Base-by-base conservation (phyloP, 2,329 filamentous ascomycete genomes). In the Arthrobotrys sphaeroides region DNA sequence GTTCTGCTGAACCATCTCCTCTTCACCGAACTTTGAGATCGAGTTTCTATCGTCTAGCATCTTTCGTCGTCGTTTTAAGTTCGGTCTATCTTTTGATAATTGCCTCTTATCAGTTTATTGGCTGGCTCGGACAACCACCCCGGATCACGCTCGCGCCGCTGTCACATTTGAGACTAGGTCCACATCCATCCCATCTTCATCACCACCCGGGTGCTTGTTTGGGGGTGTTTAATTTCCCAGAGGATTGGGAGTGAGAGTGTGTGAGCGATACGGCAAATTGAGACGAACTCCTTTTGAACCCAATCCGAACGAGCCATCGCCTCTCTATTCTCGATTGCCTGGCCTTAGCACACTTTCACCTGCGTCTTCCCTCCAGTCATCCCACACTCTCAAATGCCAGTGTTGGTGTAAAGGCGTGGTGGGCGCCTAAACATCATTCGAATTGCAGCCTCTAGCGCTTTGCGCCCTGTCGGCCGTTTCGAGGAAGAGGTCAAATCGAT, bases 381-480 rank as follows among this genome's bases (percentile, higher is more conserved):
- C 57, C 49, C 69, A 74, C 61, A 31, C 55, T 61, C 57, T 68
- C 60, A 57, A 62, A 75, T 75, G 72, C 64, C 36, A 61, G 51
- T 75, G 60, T 69, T 69, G 72, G 31, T 69, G 72, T 75, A 65
- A 53, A 69, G 72, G 72, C 72, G 72, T 69, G 73, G 73, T 77
- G 59, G 67, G 73, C 73, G 73, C 73, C 73, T 72, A 72, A 75
- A 67, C 62, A 77, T 72, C 45, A 67, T 66, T 72, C 73, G 73
- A 70, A 72, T 77, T 77, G 73, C 73, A 77, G 73, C 61, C 73
- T 72, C 65, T 77, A 70, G 73, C 73, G 65, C 65, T 77, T 68
- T 70, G 66, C 73, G 73, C 73, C 73, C 60, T 77, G 69, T 77
- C 73, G 60, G 66, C 65, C 73, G 61, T 72, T 72, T 77, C 73